Conservation (phyloP, 176 grass and related monocot species). For the Carex myosuroides region DNA sequence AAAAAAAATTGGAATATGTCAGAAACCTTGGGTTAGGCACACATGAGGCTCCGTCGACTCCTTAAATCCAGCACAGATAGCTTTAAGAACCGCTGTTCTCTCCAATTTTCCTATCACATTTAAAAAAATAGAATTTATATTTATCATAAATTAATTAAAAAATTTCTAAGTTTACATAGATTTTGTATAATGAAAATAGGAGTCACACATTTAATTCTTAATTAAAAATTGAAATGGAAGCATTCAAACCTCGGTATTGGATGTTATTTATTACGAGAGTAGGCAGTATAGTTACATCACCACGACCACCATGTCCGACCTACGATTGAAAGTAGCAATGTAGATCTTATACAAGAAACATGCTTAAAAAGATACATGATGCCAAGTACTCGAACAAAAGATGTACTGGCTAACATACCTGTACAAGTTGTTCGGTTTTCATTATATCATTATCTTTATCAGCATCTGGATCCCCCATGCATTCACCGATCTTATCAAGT, state of each 20-base stretch:
- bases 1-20: neutral
- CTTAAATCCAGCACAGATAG: constrained; percentile 83
- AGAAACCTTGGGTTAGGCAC: constrained; percentile 64
- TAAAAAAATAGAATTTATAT: neutral
- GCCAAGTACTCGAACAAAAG: neutral
- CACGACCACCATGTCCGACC: constrained; percentile 58
- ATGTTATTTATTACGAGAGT: constrained; percentile 87
- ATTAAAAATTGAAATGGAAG: neutral
- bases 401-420: constrained; percentile 33
- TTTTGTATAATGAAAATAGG: constrained; percentile 4
- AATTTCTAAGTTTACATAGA: neutral
- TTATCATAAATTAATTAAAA: neutral
- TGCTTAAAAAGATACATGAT: neutral
- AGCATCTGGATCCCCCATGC: constrained; percentile 76
- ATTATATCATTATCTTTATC: constrained; percentile 76
- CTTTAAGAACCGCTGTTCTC: constrained; percentile 59
- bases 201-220: neutral
- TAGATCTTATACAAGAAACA: neutral
- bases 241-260: constrained; percentile 60
- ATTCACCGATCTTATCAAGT: constrained; percentile 43
- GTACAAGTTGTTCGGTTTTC: constrained; percentile 55
- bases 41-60: constrained; percentile 73
- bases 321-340: neutral
- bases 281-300: constrained; percentile 85
- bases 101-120: constrained; percentile 54